Base-by-base conservation (phyloP, 192 early-diverging fungal species). In the Backusella parvicylindrica region DNA sequence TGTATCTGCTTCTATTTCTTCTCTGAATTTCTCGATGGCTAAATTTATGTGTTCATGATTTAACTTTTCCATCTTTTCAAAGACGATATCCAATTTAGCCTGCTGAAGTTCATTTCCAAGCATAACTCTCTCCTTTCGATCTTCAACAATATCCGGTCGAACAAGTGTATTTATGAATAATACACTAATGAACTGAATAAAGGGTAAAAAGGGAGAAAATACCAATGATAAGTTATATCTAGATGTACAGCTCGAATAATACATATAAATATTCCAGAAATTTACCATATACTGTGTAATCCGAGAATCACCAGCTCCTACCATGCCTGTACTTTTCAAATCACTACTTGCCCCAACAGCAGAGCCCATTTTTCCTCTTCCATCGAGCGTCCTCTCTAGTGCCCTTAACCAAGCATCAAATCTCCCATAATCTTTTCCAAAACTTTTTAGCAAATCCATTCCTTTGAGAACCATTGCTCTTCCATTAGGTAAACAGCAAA, bases 131-230 rank as follows among this genome's bases (percentile, higher is more conserved):
- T 87, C 83, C 26, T 91, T 89, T 33, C 92, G 84, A 70, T 92
- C 91, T 63, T 93, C 90, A 12, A 81, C 53, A 33, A 68, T 81
- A 38, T 89, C 88, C 4, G 91, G 86, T 28, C 87, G 87, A 0
- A 93, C 77, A 2, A 94, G 79, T 7, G 92, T 89, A 77, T 94
- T 94, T 78, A 94, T 85, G 67, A 94, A 85, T 21, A 94, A 81
- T 72, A 94, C 82, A 76, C 89, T 91, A 6, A 90, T 87, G 26
- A 94, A 82, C 84, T 87, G 84, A 28, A 60, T 60, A 28, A 60
- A n/a, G 26, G 26, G 7, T 23, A 28, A 33, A 7, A 49, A 23
- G 26, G 9, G 26, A 13, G 23, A 60, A 28, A 26, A 21, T 53
- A 40, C 6, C 6, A 47, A 38, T 15, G 13, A 50, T 32, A 38